A percentile compares a stretch with the other conserved stretches of the same genome.
These are phyloP conservation scores for Zangia roseola DNA, from an alignment of 768 basidiomycete genomes.

Conservation along the genomic window DNA sequence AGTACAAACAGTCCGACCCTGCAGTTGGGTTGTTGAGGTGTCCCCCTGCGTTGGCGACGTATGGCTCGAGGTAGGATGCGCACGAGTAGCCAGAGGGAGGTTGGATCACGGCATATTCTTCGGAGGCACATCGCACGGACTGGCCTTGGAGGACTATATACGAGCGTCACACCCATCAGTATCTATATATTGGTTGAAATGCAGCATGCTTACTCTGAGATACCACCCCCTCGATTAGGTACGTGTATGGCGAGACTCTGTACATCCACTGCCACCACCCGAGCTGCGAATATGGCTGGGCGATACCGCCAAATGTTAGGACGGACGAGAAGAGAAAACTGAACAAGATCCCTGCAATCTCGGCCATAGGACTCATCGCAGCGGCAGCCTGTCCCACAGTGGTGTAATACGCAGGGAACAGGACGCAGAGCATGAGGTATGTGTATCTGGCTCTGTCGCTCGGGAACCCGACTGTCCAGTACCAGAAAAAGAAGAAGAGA, in stretches of 20 bases:
- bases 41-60: conserved; percentile 42
- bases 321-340: conserved; percentile 62
- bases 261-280: conserved; percentile 79
- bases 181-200: not conserved
- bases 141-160: conserved; percentile 49
- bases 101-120: conserved; percentile 57
- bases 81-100: conserved; percentile 50
- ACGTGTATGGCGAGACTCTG: conserved; percentile 50
- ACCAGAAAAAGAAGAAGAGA: conserved; percentile 70
- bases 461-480: conserved; percentile 65
- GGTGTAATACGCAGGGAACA: conserved; percentile 62
- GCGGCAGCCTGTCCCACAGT: conserved; percentile 61
- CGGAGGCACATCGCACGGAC: conserved; percentile 52
- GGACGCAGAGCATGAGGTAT: conserved; percentile 50
- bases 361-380: conserved; percentile 56
- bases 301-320: conserved; percentile 65
- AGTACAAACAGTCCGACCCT: conserved; percentile 47
- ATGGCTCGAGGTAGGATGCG: conserved; percentile 42
- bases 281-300: conserved; percentile 60
- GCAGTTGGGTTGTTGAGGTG: conserved; percentile 44
- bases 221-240: conserved; percentile 50
- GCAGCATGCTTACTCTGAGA: conserved; percentile 41
- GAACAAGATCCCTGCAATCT: conserved; percentile 58
- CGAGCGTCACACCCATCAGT: not conserved
- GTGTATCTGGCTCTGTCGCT: conserved; percentile 54